These are phyloP conservation scores for Vitis riparia DNA, from an alignment of 164 flowering plant genomes.

Conservation along the genomic window DNA sequence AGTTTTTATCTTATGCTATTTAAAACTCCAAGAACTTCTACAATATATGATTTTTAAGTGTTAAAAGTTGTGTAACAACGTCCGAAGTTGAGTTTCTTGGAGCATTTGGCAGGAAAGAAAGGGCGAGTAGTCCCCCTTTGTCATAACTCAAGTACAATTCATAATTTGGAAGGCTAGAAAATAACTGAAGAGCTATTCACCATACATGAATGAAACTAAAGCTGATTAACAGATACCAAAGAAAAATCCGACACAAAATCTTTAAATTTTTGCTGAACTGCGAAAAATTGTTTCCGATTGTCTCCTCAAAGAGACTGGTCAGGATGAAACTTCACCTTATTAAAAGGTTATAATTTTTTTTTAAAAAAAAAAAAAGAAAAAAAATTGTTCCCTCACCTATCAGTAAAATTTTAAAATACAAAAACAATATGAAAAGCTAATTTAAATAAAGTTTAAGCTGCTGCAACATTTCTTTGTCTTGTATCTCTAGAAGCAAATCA, in stretches of 20 bases:
- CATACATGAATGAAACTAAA: too few species aligned
- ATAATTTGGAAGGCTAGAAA: too few species aligned
- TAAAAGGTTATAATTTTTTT: neutral
- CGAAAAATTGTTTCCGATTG: neutral
- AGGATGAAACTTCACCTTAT: slow-evolving; percentile 10
- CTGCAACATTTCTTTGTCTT: slow-evolving; percentile 7
- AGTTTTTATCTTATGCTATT: too few species aligned
- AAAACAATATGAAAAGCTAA: slow-evolving; percentile 7
- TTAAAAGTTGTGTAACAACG: too few species aligned
- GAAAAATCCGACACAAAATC: neutral
- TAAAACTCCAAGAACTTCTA: too few species aligned
- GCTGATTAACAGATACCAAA: too few species aligned
- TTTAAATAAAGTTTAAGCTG: slow-evolving; percentile 4
- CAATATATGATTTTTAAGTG: too few species aligned
- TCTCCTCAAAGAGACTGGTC: neutral
- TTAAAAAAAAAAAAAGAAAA: neutral
- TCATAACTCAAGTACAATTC: too few species aligned
- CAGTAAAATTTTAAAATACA: neutral
- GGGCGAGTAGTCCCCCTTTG: too few species aligned
- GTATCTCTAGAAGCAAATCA: neutral
- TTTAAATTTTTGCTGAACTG: neutral
- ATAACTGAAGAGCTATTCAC: too few species aligned
- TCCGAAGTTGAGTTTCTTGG: too few species aligned
- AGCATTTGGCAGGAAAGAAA: too few species aligned
- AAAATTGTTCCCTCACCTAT: slow-evolving; percentile 13